phyloP scores from a whole-genome alignment of 2,329 filamentous ascomycete species.

The Cladobotryum mycophilum region DNA sequence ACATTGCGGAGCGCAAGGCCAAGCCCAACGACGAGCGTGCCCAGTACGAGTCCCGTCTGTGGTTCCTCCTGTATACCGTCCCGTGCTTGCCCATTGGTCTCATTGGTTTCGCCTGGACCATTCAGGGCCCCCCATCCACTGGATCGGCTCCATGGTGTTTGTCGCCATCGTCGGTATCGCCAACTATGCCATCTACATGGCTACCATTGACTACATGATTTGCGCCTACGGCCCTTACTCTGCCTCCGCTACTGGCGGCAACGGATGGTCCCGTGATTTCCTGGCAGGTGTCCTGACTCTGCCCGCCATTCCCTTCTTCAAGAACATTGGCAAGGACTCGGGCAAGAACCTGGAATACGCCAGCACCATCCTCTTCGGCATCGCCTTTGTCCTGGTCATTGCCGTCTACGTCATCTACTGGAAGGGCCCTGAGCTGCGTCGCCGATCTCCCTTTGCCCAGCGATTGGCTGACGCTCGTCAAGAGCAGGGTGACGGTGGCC shows the following conservation, averaged over 20 bases:
- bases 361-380: conserved; percentile 56
- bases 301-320: conserved; percentile 59
- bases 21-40: conserved; percentile 51
- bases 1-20: conserved; percentile 43
- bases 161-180: conserved; percentile 62
- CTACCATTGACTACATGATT: conserved; percentile 73
- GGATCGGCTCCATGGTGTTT: conserved; percentile 63
- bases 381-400: conserved; percentile 54
- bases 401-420: conserved; percentile 63
- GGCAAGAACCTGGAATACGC: conserved; percentile 52
- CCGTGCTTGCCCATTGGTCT: conserved; percentile 60
- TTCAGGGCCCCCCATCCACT: conserved; percentile 58
- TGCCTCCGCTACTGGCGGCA: conserved; percentile 69
- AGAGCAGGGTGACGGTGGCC: conserved; percentile 23
- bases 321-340: conserved; percentile 44
- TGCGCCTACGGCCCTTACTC: conserved; percentile 67
- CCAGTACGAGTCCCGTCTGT: conserved; percentile 63
- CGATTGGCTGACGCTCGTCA: conserved; percentile 43
- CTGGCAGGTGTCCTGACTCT: conserved; percentile 66
- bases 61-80: conserved; percentile 56
- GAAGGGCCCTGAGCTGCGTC: conserved; percentile 54
- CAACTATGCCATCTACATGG: conserved; percentile 70
- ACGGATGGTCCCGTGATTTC: conserved; percentile 68
- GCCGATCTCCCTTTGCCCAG: conserved; percentile 59
- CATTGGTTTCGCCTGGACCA: conserved; percentile 64